A percentile compares a stretch with the other conserved stretches of the same genome.
Conservation (phyloP, 805 yeast species). For the Candida verbasci region DNA sequence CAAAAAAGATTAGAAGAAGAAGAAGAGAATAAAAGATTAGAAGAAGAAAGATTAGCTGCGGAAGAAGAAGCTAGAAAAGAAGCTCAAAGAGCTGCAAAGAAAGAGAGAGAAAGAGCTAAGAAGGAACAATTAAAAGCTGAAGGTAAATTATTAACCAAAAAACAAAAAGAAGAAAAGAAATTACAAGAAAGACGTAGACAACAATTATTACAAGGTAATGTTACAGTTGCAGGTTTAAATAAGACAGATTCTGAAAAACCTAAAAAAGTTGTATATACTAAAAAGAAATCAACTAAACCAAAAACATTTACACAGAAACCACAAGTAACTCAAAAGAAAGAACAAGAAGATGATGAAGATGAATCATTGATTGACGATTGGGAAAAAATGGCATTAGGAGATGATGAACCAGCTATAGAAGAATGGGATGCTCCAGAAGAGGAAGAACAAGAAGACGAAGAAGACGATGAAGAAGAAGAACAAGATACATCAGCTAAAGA, state of each 20-base stretch:
- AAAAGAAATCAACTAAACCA: conserved; percentile 57
- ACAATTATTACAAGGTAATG: conserved; percentile 69
- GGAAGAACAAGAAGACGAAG: conserved; percentile 27
- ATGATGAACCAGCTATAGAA: conserved; percentile 51
- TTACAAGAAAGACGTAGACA: conserved; percentile 85
- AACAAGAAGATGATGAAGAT: conserved; percentile 28
- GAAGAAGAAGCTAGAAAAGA: conserved; percentile 67
- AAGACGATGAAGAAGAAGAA: conserved; percentile 21
- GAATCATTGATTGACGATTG: conserved; percentile 77
- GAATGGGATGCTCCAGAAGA: conserved; percentile 48
- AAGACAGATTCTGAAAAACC: conserved; percentile 37
- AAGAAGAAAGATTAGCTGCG: conserved; percentile 45
- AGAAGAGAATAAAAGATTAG: conserved; percentile 47
- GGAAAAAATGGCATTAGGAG: conserved; percentile 70
- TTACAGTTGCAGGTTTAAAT: conserved; percentile 70
- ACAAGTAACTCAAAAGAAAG: conserved; percentile 18
- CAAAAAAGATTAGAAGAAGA: conserved; percentile 68
- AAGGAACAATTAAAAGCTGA: conserved; percentile 92
- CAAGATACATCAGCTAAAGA: conserved; percentile 25
- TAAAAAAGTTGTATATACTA: conserved; percentile 66
- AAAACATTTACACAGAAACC: conserved; percentile 33
- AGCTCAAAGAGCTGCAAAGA: conserved; percentile 59
- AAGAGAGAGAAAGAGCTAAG: conserved; percentile 82
- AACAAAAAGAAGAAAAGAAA: conserved; percentile 90
- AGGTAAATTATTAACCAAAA: conserved; percentile 90